These are phyloP conservation scores for Boletus reticuloceps DNA, from an alignment of 768 basidiomycete genomes.

Conservation along the genomic window DNA sequence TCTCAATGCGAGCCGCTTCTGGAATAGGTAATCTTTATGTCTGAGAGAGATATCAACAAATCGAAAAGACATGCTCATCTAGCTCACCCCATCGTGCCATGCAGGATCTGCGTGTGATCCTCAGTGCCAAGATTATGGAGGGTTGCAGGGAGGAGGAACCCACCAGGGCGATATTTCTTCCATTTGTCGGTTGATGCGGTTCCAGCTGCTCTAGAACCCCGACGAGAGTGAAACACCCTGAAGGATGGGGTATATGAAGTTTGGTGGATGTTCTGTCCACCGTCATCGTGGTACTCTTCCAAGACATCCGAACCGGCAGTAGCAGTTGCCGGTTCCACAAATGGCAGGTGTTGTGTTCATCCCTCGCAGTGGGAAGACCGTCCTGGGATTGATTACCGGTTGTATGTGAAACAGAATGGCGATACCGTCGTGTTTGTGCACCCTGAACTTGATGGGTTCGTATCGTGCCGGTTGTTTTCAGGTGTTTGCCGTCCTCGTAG, in stretches of 20 bases:
- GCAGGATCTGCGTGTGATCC: slow-evolving; percentile 57
- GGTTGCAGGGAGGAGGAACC: slow-evolving; percentile 23
- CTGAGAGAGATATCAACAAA: slow-evolving; percentile 35
- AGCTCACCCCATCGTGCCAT: slow-evolving; percentile 74
- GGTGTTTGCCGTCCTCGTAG: background rate
- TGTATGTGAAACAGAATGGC: background rate
- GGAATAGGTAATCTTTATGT: slow-evolving; percentile 85
- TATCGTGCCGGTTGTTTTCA: background rate
- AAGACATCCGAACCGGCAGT: background rate
- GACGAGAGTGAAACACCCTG: slow-evolving; percentile 45
- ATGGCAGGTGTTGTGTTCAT: slow-evolving; percentile 26
- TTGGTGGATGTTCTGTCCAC: slow-evolving; percentile 42
- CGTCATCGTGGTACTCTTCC: slow-evolving; percentile 16
- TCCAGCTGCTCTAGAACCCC: slow-evolving; percentile 64
- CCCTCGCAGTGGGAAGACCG: background rate
- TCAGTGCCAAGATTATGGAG: slow-evolving; percentile 10
- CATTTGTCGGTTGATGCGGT: slow-evolving; percentile 48
- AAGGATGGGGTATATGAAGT: slow-evolving; percentile 50
- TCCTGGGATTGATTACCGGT: background rate
- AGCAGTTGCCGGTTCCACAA: slow-evolving; percentile 15
- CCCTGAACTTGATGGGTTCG: background rate
- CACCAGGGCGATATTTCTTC: slow-evolving; percentile 65
- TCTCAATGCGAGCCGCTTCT: slow-evolving; percentile 61
- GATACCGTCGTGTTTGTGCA: too few species aligned
- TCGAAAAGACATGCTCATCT: background rate